Conservation (phyloP, 805 yeast species). For the Metschnikowia gruessii region DNA sequence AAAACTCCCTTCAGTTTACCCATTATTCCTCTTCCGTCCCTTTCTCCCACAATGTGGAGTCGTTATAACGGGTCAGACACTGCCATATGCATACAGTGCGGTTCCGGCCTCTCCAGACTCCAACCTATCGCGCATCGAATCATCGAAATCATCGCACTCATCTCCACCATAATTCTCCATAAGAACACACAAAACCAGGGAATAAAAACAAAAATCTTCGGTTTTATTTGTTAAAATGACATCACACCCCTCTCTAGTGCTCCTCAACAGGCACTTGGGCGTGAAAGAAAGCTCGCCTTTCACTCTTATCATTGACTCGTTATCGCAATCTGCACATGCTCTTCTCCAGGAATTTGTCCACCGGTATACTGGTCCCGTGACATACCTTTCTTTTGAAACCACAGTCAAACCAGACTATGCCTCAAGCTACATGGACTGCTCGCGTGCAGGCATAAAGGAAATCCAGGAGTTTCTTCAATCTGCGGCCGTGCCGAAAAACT, state of each 20-base stretch:
- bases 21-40: too few species aligned
- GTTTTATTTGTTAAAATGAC: constrained; percentile 22
- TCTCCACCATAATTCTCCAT: background rate
- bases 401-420: constrained; percentile 49
- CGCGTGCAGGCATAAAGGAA: constrained; percentile 17
- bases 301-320: constrained; percentile 62
- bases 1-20: too few species aligned
- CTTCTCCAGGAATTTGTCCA: constrained; percentile 58
- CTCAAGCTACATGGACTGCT: constrained; percentile 47
- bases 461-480: constrained; percentile 26
- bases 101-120: too few species aligned
- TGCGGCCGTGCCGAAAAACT: constrained; percentile 6
- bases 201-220: too few species aligned
- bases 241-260: constrained; percentile 41
- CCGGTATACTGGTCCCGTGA: constrained; percentile 38
- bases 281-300: constrained; percentile 76
- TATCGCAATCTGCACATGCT: constrained; percentile 61
- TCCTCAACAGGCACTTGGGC: constrained; percentile 63
- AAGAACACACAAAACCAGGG: too few species aligned
- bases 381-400: constrained; percentile 71
- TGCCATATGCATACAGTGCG: too few species aligned
- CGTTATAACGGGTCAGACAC: too few species aligned
- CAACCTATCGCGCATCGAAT: constrained; percentile 4
- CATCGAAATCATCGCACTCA: constrained; percentile 7
- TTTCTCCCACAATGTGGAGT: too few species aligned